Conservation (phyloP, 371 early-diverging fungal species). For the Enterocytospora artemiae region DNA sequence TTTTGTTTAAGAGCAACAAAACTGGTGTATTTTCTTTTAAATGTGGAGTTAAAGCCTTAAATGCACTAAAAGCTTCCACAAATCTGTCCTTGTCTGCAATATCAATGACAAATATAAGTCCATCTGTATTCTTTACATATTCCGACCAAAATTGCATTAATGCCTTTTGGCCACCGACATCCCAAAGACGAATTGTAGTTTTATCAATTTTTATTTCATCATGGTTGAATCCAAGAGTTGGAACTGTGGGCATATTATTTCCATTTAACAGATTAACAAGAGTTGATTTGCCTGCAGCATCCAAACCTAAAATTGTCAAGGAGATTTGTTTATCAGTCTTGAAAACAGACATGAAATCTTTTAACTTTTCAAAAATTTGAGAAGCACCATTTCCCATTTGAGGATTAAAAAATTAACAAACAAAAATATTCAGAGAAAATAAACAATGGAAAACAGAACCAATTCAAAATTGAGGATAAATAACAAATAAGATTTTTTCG, state of each 20-base stretch:
- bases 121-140: constrained; percentile 56
- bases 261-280: constrained; percentile 72
- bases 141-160: constrained; percentile 58
- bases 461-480: no score
- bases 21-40: constrained; percentile 36
- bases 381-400: not conserved
- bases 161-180: constrained; percentile 60
- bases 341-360: not conserved
- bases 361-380: not conserved
- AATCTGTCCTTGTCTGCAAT: constrained; percentile 79
- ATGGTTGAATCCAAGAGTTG: constrained; percentile 65
- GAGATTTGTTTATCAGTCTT: constrained; percentile 21
- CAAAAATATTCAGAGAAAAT: not conserved
- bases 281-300: constrained; percentile 68
- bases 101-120: constrained; percentile 82
- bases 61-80: constrained; percentile 66
- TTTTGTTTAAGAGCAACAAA: constrained; percentile 45
- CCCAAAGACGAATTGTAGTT: constrained; percentile 58
- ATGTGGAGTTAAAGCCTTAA: constrained; percentile 49
- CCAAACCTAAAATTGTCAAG: constrained; percentile 63
- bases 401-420: not conserved
- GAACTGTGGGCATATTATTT: constrained; percentile 71
- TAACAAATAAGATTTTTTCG: no score
- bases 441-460: no score
- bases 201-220: constrained; percentile 56